Percentiles rank a stretch among this genome's conserved stretches.
Evolutionary conservation across 306 rosid species (phyloP).

Genomic region (Psophocarpus tetragonolobus): DNA sequence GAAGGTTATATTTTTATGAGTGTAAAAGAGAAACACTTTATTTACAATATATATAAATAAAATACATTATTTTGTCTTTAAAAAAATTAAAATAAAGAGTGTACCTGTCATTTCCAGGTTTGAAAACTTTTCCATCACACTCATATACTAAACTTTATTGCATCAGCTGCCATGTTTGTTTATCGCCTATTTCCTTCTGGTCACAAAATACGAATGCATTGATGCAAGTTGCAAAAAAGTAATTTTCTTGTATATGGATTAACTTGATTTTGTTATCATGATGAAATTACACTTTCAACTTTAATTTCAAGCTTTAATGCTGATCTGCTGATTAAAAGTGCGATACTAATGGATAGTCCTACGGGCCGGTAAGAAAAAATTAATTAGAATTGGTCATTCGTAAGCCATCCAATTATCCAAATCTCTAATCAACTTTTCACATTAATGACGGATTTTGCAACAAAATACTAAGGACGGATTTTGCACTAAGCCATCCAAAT

Average conservation of each 20-base stretch:
- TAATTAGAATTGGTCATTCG: neutral
- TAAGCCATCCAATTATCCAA: constrained; percentile 1
- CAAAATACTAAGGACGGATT: neutral
- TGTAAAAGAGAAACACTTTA: too few species aligned
- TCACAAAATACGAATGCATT: neutral
- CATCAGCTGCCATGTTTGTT: constrained; percentile 31
- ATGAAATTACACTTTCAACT: constrained; percentile 22
- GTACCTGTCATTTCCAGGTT: neutral
- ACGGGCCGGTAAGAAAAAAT: neutral
- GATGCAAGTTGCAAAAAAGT: constrained; percentile 24
- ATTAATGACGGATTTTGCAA: neutral
- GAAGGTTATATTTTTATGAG: too few species aligned
- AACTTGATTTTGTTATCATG: neutral
- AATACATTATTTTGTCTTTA: too few species aligned
- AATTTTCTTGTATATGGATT: neutral
- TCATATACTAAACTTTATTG: constrained; percentile 26
- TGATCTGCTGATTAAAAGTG: neutral
- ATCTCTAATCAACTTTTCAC: neutral
- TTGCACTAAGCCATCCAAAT: neutral
- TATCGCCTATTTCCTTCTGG: neutral
- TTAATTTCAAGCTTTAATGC: constrained; percentile 14
- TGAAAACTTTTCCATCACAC: neutral
- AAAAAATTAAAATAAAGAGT: too few species aligned
- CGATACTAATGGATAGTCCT: neutral
- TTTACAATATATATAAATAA: too few species aligned